phyloP scores from a whole-genome alignment of 2,329 filamentous ascomycete genomes.

The Colletotrichum horii region DNA sequence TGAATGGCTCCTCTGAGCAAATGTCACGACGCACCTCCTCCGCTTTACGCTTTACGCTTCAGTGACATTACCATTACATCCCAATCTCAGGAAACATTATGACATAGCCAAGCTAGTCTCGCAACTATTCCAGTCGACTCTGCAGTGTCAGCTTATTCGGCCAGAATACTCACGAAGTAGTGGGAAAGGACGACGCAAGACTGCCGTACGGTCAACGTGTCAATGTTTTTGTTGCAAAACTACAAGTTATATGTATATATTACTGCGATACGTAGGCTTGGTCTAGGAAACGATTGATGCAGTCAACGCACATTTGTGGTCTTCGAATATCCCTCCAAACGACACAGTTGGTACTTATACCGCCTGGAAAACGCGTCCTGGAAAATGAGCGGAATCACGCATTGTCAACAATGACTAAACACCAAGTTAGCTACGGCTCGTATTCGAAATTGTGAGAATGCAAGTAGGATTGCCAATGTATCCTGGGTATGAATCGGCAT shows the following conservation, averaged over 20 bases:
- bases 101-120: background rate
- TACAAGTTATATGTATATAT: accelerated
- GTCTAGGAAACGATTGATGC: too few species aligned
- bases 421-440: too few species aligned
- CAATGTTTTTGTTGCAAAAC: accelerated
- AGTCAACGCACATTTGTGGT: too few species aligned
- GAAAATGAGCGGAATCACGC: background rate
- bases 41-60: too few species aligned
- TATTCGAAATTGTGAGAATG: too few species aligned
- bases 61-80: too few species aligned
- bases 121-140: accelerated
- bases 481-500: too few species aligned
- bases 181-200: background rate
- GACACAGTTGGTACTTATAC: background rate
- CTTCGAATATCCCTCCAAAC: accelerated
- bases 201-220: background rate
- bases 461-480: too few species aligned
- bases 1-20: background rate
- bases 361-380: background rate
- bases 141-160: accelerated
- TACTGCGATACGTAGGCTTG: background rate
- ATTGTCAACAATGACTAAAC: too few species aligned
- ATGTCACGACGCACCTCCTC: too few species aligned
- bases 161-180: background rate
- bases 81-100: background rate